These are phyloP conservation scores for Neoarthrinium moseri DNA, from an alignment of 2,329 filamentous ascomycete genomes.

Conservation along the genomic window DNA sequence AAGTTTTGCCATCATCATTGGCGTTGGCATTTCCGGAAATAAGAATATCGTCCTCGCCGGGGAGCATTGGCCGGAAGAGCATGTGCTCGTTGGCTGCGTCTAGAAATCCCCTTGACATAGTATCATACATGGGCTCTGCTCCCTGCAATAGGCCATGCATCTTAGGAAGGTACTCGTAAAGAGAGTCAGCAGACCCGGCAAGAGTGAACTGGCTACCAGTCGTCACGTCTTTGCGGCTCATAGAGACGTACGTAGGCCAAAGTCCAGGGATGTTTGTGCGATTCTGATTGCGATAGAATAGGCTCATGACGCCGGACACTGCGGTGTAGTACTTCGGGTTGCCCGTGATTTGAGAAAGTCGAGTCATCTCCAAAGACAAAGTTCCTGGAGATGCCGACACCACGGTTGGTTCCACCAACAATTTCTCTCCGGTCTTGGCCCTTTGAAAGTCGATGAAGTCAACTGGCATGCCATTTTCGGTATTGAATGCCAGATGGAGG, in stretches of 20 bases:
- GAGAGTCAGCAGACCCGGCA: constrained; percentile 35
- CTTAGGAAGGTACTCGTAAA: constrained; percentile 61
- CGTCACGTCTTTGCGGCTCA: constrained; percentile 46
- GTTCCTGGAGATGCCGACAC: constrained; percentile 56
- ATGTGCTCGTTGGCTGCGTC: constrained; percentile 59
- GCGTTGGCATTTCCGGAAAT: constrained; percentile 54
- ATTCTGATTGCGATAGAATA: constrained; percentile 64
- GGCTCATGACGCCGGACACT: constrained; percentile 64
- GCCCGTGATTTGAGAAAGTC: constrained; percentile 70
- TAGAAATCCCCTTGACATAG: constrained; percentile 44
- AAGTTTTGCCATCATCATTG: constrained; percentile 20
- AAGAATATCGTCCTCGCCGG: constrained; percentile 57
- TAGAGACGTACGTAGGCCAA: constrained; percentile 68
- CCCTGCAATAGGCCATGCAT: constrained; percentile 67
- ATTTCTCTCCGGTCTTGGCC: constrained; percentile 33
- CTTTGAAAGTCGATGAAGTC: constrained; percentile 44
- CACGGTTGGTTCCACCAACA: constrained; percentile 33
- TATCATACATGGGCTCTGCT: constrained; percentile 34
- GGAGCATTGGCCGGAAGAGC: constrained; percentile 67
- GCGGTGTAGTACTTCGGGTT: constrained; percentile 74
- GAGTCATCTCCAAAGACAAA: constrained; percentile 70
- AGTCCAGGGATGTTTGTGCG: constrained; percentile 67
- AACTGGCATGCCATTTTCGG: constrained; percentile 42
- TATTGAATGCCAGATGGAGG: constrained; percentile 45
- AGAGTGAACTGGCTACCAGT: constrained; percentile 32